phyloP scores from a whole-genome alignment of 2,329 filamentous ascomycete genomes.

The Dactylellina haptotyla region DNA sequence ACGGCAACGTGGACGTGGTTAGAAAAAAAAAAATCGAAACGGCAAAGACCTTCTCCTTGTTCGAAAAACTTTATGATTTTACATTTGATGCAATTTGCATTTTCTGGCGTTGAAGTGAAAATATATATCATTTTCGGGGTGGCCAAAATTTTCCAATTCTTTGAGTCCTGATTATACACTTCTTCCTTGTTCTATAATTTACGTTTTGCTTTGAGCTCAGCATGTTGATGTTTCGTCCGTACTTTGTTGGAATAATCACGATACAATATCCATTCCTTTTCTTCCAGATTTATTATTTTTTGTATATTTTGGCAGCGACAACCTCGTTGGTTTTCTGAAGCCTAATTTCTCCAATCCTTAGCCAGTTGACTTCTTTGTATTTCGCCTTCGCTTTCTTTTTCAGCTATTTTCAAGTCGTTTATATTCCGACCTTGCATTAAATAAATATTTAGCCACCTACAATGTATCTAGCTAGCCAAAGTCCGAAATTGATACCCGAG shows the following conservation, averaged over 20 bases:
- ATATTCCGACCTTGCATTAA: background rate
- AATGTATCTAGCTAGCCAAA: background rate
- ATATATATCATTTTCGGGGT: slow-evolving; percentile 38
- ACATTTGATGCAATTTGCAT: slow-evolving; percentile 24
- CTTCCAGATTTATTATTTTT: too few species aligned
- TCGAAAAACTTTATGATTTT: slow-evolving; percentile 10
- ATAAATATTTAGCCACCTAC: background rate
- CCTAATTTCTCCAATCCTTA: too few species aligned
- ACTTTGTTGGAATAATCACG: background rate
- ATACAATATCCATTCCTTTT: background rate
- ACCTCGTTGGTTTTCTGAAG: too few species aligned
- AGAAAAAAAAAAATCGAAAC: slow-evolving; percentile 21
- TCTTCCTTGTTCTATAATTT: background rate
- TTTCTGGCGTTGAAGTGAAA: slow-evolving; percentile 48
- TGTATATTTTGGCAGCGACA: too few species aligned
- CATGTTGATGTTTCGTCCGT: background rate
- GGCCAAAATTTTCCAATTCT: slow-evolving; percentile 6
- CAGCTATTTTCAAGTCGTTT: background rate
- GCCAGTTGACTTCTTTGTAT: background rate
- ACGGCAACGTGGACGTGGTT: background rate
- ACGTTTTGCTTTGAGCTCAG: background rate
- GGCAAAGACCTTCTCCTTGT: slow-evolving; percentile 12
- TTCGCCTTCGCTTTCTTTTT: background rate
- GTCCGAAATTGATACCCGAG: slow-evolving; percentile 35
- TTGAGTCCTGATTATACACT: background rate